phyloP scores from a whole-genome alignment of 371 early-diverging fungal genomes.

The Apophysomyces trapeziformis region DNA sequence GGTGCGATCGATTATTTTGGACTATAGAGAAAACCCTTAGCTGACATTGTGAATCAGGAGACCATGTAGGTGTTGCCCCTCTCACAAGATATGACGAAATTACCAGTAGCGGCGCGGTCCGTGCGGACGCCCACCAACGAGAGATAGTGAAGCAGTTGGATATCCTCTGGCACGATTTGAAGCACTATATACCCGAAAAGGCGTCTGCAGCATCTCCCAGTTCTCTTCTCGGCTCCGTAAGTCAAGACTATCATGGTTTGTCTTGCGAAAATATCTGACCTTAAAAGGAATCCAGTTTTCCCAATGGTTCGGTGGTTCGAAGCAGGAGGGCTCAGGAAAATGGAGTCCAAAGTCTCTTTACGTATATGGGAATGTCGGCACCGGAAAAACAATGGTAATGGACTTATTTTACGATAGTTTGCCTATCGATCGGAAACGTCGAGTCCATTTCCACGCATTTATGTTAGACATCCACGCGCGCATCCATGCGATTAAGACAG shows the following conservation, averaged over 20 bases:
- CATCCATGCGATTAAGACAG: conserved; percentile 73
- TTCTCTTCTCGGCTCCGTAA: background rate
- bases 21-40: background rate
- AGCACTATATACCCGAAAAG: conserved; percentile 20
- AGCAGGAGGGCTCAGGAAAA: conserved; percentile 4
- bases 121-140: conserved; percentile 28
- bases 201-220: background rate
- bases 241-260: background rate
- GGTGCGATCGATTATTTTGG: background rate
- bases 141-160: conserved; percentile 28
- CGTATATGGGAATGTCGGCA: conserved; percentile 84
- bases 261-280: background rate
- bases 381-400: conserved; percentile 98
- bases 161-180: conserved; percentile 27
- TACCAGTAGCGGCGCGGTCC: conserved; percentile 19
- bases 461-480: conserved; percentile 93
- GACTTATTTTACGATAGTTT: conserved; percentile 88
- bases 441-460: conserved; percentile 95
- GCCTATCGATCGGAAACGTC: conserved; percentile 71
- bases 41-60: background rate
- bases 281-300: conserved; percentile 7
- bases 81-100: conserved; percentile 24
- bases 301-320: conserved; percentile 11
- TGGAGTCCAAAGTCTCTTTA: conserved; percentile 68
- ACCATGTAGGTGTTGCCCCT: conserved; percentile 13